Percentiles rank a stretch among this genome's conserved stretches.
Conservation (phyloP, 352 stramenopile genomes). For the Phytophthora rubi region DNA sequence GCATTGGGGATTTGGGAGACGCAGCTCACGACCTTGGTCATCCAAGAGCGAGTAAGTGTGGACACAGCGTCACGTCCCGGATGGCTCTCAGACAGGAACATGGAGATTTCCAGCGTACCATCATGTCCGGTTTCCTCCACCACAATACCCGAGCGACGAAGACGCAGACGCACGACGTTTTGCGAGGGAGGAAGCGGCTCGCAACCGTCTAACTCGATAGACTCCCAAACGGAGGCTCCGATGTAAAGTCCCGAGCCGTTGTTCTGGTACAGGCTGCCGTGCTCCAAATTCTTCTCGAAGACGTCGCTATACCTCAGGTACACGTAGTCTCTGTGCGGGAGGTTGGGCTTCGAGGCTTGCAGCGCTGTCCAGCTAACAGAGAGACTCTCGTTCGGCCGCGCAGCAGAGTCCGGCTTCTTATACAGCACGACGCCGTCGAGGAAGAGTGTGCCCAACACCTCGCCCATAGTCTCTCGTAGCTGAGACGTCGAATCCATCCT, state of each 20-base stretch:
- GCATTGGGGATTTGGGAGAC: constrained; percentile 69
- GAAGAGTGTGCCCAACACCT: constrained; percentile 86
- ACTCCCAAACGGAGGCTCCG: constrained; percentile 85
- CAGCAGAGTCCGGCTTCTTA: constrained; percentile 56
- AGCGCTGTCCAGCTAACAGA: constrained; percentile 86
- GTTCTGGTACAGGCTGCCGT: constrained; percentile 61
- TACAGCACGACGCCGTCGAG: constrained; percentile 81
- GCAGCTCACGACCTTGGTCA: constrained; percentile 85
- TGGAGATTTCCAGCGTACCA: constrained; percentile 65
- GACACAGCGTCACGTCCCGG: constrained; percentile 71
- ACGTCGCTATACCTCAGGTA: constrained; percentile 83
- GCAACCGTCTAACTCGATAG: constrained; percentile 82
- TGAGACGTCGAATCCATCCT: constrained; percentile 72
- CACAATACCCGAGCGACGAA: constrained; percentile 83
- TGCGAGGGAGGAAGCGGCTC: constrained; percentile 72
- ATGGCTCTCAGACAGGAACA: constrained; percentile 82
- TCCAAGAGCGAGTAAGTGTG: constrained; percentile 78
- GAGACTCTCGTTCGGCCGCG: constrained; percentile 68
- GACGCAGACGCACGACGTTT: constrained; percentile 81
- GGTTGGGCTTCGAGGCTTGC: constrained; percentile 80
- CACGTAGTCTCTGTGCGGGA: constrained; percentile 89
- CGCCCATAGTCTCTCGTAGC: constrained; percentile 80
- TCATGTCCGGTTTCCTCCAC: constrained; percentile 76
- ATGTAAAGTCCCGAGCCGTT: constrained; percentile 72
- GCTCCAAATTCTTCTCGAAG: constrained; percentile 75